Conservation (phyloP, 768 basidiomycete species). For the Rhodotorula toruloides region DNA sequence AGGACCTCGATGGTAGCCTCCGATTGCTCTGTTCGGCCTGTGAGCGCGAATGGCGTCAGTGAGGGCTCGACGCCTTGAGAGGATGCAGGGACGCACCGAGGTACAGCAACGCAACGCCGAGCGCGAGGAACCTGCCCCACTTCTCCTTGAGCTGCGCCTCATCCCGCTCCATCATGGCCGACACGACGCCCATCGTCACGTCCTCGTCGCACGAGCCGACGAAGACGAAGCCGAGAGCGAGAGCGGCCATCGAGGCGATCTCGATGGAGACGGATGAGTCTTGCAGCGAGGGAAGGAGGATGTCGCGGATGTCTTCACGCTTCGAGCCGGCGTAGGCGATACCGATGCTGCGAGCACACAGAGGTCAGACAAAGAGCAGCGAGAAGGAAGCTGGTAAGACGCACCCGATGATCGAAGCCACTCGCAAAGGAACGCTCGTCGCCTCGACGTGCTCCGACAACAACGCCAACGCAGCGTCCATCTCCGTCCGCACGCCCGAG, state of each 20-base stretch:
- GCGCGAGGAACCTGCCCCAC: conserved; percentile 84
- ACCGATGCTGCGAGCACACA: conserved; percentile 58
- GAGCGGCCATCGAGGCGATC: conserved; percentile 73
- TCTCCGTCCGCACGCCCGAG: conserved; percentile 80
- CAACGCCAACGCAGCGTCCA: conserved; percentile 84
- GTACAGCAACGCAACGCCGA: conserved; percentile 84
- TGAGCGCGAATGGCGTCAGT: background rate
- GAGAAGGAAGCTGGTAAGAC: conserved; percentile 20
- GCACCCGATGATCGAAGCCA: conserved; percentile 73
- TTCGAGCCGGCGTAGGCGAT: conserved; percentile 93
- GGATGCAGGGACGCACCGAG: conserved; percentile 58
- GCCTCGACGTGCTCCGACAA: conserved; percentile 85
- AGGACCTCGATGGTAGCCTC: conserved; percentile 91
- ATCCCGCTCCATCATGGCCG: conserved; percentile 68
- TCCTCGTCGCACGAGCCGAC: conserved; percentile 94
- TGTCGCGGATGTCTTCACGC: conserved; percentile 70
- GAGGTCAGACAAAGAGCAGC: background rate
- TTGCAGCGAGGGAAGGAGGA: conserved; percentile 72
- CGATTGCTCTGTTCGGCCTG: conserved; percentile 84
- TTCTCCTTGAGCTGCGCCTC: conserved; percentile 78
- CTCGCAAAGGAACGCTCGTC: conserved; percentile 74
- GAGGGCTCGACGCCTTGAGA: background rate
- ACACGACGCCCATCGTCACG: conserved; percentile 78
- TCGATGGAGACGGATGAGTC: conserved; percentile 85
- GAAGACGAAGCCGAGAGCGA: conserved; percentile 89